These are phyloP conservation scores for Ceratobasidium sp. DNA, from an alignment of 1,284 basidiomycete genomes.

Conservation along the genomic window DNA sequence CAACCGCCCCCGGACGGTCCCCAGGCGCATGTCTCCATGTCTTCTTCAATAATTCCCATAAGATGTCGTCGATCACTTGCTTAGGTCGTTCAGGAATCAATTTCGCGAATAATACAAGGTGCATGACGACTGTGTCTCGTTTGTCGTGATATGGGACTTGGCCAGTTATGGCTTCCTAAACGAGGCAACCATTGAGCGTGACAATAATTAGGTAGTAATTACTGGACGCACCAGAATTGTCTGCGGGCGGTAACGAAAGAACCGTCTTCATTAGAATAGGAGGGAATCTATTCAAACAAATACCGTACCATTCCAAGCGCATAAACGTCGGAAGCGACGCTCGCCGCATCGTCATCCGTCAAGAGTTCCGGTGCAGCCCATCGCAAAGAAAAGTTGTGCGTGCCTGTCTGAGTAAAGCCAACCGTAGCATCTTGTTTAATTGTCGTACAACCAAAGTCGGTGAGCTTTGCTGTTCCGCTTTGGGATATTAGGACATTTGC, in stretches of 20 bases:
- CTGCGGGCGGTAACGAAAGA: not conserved
- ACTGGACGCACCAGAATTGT: not conserved
- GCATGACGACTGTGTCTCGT: not conserved
- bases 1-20: not conserved
- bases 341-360: not conserved
- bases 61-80: not conserved
- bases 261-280: not conserved
- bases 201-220: not conserved
- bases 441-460: not conserved
- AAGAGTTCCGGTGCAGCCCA: not conserved
- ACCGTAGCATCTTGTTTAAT: not conserved
- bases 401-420: not conserved
- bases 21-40: not conserved
- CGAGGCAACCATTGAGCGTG: not conserved
- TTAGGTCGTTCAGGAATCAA: not conserved
- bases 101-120: not conserved
- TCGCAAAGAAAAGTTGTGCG: not conserved
- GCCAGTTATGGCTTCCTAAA: not conserved
- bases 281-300: not conserved
- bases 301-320: constrained; percentile 8
- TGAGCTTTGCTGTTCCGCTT: not conserved
- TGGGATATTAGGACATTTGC: not conserved
- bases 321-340: not conserved
- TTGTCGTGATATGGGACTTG: not conserved
- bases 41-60: not conserved